Percentiles rank a stretch among this genome's conserved stretches.
Conservation (phyloP, 306 rosid genomes). For the Malus asiatica region DNA sequence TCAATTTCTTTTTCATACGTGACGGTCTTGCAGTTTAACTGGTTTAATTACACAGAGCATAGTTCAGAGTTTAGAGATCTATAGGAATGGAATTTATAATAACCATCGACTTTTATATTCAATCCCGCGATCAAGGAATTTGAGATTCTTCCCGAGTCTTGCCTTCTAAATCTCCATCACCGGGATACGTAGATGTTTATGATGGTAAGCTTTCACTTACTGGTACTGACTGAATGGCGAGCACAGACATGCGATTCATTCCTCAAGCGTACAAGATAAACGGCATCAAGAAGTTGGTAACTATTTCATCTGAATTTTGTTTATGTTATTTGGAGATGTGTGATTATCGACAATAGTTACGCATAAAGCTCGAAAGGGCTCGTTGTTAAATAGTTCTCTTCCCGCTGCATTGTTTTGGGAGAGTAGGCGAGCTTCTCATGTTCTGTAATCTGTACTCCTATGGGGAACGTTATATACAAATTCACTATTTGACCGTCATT, state of each 20-base stretch:
- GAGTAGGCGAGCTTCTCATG: neutral
- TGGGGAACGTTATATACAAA: neutral
- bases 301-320: neutral
- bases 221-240: slow-evolving; percentile 60
- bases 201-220: slow-evolving; percentile 49
- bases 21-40: neutral
- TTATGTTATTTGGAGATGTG: neutral
- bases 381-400: neutral
- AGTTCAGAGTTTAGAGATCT: neutral
- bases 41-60: neutral
- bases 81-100: neutral
- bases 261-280: slow-evolving; percentile 14
- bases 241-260: slow-evolving; percentile 54
- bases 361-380: neutral
- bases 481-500: neutral
- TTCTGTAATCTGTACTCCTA: neutral
- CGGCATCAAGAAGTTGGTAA: neutral
- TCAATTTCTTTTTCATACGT: neutral
- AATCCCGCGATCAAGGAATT: no score
- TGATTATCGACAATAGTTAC: neutral
- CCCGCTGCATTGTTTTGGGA: slow-evolving; percentile 3
- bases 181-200: slow-evolving; percentile 60
- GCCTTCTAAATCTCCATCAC: neutral
- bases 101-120: neutral
- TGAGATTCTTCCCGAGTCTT: no score